Evolutionary conservation across 805 yeast species (phyloP).

Genomic region (Ogataea salicorniae): DNA sequence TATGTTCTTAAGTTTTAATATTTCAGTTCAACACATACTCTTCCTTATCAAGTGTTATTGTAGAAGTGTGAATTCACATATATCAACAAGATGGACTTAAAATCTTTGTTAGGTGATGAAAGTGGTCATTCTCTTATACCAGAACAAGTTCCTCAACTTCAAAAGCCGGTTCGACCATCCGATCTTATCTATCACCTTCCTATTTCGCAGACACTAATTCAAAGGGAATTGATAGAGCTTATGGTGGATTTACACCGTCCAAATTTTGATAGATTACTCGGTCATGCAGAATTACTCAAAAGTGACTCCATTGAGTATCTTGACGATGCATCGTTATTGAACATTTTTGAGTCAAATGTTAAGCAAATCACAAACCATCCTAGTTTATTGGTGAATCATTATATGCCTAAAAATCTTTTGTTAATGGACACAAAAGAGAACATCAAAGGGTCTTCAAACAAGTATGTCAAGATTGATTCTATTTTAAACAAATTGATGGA

Average conservation of each 20-base stretch:
- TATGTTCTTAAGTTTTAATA: too few species aligned
- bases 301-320: slow-evolving; percentile 9
- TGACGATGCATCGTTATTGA: slow-evolving; percentile 32
- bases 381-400: slow-evolving; percentile 68
- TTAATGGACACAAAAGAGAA: slow-evolving; percentile 60
- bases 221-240: slow-evolving; percentile 39
- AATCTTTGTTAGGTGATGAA: not conserved
- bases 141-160: not conserved
- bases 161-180: slow-evolving; percentile 3
- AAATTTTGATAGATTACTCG: slow-evolving; percentile 15
- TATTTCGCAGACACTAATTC: slow-evolving; percentile 38
- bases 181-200: slow-evolving; percentile 33
- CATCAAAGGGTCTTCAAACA: slow-evolving; percentile 51
- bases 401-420: slow-evolving; percentile 63
- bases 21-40: too few species aligned
- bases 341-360: slow-evolving; percentile 41
- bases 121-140: not conserved
- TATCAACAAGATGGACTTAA: not conserved
- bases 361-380: slow-evolving; percentile 59
- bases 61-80: too few species aligned
- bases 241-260: slow-evolving; percentile 37
- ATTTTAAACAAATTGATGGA: slow-evolving; percentile 36
- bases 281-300: not conserved
- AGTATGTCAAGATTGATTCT: slow-evolving; percentile 50
- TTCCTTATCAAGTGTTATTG: too few species aligned